Percentiles rank a stretch among this genome's conserved stretches.
phyloP scores from a whole-genome alignment of 1,284 basidiomycete genomes.

The Mycena sp. region DNA sequence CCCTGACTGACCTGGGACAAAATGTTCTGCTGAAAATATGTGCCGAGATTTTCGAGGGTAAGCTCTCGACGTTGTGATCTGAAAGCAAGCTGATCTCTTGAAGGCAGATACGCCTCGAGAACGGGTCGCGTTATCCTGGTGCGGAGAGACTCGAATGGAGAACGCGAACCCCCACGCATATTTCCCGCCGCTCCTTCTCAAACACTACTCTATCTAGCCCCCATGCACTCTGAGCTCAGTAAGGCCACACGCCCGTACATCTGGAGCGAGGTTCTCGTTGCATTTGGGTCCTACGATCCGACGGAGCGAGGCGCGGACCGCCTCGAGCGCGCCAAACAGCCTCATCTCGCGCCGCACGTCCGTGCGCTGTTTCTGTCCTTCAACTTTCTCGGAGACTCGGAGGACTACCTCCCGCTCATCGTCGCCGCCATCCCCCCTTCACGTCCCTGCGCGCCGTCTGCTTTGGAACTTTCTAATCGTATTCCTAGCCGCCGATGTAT shows the following conservation, averaged over 20 bases:
- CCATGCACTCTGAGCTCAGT: slow-evolving; percentile 7
- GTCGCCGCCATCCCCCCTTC: background rate
- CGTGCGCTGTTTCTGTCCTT: slow-evolving; percentile 1
- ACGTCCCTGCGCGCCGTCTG: background rate
- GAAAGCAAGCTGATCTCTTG: background rate
- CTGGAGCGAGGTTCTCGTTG: slow-evolving; percentile 12
- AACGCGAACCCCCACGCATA: background rate
- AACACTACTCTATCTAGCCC: slow-evolving; percentile 4
- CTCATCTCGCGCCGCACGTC: slow-evolving; percentile 1
- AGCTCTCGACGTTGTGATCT: background rate
- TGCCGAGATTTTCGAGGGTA: slow-evolving; percentile 5
- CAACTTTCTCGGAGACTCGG: background rate
- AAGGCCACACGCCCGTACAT: slow-evolving; percentile 12
- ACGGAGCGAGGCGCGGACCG: background rate
- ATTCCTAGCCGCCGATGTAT: background rate
- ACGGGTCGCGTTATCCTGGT: background rate
- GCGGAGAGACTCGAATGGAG: background rate
- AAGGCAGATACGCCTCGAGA: background rate
- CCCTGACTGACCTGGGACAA: background rate
- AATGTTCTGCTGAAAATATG: background rate
- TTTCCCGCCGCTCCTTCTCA: slow-evolving; percentile 6
- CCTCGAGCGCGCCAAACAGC: background rate
- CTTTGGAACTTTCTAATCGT: background rate
- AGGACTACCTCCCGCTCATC: background rate
- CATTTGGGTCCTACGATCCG: background rate